These are phyloP conservation scores for Fusarium metavorans DNA, from an alignment of 2,329 filamentous ascomycete genomes.

Conservation along the genomic window DNA sequence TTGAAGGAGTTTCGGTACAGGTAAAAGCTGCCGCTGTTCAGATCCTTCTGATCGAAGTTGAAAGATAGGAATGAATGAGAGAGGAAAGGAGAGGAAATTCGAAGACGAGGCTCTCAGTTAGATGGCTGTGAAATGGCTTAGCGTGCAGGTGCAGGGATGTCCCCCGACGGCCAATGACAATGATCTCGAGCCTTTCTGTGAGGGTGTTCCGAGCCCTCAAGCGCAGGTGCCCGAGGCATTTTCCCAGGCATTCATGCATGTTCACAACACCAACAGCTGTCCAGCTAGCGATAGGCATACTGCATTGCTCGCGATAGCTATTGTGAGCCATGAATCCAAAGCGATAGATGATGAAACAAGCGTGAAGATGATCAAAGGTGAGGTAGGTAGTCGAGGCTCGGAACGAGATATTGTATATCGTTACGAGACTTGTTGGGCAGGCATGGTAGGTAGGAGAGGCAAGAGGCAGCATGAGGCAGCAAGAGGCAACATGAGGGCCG, in stretches of 20 bases:
- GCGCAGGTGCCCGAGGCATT: not conserved
- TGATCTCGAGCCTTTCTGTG: not conserved
- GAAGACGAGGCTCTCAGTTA: not conserved
- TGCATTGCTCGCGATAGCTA: not conserved
- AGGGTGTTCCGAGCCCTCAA: not conserved
- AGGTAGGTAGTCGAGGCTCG: too few species aligned
- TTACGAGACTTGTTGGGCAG: too few species aligned
- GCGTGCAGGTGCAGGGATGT: not conserved
- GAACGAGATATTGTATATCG: too few species aligned
- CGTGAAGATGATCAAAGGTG: not conserved
- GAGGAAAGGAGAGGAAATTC: not conserved
- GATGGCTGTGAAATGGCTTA: not conserved
- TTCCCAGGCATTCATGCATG: not conserved
- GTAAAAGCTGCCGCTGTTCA: accelerated
- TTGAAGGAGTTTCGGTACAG: not conserved
- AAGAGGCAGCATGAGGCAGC: too few species aligned
- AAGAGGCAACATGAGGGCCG: not conserved
- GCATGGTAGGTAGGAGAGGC: too few species aligned
- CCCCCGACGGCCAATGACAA: not conserved
- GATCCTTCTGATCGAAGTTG: not conserved
- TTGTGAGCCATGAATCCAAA: not conserved
- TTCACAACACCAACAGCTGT: not conserved
- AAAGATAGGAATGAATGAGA: not conserved
- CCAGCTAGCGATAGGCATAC: not conserved
- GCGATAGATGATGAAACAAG: not conserved